A percentile compares a stretch with the other conserved stretches of the same genome.
Conservation (phyloP, 208 protist species). For the Trypanosoma melophagium region DNA sequence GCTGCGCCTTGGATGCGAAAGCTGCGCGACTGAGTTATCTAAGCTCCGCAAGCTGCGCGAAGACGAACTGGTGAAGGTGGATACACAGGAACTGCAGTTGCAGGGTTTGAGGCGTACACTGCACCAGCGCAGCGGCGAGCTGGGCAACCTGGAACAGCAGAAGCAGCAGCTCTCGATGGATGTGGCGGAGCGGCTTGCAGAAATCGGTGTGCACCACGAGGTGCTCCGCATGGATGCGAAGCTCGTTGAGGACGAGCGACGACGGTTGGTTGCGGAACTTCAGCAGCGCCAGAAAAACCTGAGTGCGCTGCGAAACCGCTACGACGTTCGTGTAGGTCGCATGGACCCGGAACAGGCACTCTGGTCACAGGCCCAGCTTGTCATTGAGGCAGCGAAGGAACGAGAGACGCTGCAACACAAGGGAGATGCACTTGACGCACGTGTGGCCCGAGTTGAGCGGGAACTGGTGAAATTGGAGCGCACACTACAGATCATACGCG, state of each 20-base stretch:
- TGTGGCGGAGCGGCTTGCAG: slow-evolving; percentile 68
- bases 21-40: slow-evolving; percentile 54
- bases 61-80: slow-evolving; percentile 74
- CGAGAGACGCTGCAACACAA: slow-evolving; percentile 81
- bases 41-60: slow-evolving; percentile 63
- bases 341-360: slow-evolving; percentile 71
- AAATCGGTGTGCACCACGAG: slow-evolving; percentile 86
- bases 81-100: slow-evolving; percentile 89
- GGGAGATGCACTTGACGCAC: slow-evolving; percentile 76
- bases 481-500: slow-evolving; percentile 69
- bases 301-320: slow-evolving; percentile 65
- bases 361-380: slow-evolving; percentile 78
- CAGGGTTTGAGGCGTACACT: slow-evolving; percentile 58
- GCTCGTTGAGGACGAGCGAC: slow-evolving; percentile 81
- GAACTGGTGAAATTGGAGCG: slow-evolving; percentile 83
- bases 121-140: slow-evolving; percentile 50
- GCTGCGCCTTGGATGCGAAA: slow-evolving; percentile 80
- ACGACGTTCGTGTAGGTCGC: slow-evolving; percentile 69
- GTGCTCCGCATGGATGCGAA: slow-evolving; percentile 77
- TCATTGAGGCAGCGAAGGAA: slow-evolving; percentile 83
- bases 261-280: slow-evolving; percentile 63
- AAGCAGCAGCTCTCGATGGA: slow-evolving; percentile 71
- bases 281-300: slow-evolving; percentile 63
- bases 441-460: slow-evolving; percentile 75
- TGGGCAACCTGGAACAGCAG: slow-evolving; percentile 70